Conservation (phyloP, 163 green algal genomes). For the Volvox carteri region DNA sequence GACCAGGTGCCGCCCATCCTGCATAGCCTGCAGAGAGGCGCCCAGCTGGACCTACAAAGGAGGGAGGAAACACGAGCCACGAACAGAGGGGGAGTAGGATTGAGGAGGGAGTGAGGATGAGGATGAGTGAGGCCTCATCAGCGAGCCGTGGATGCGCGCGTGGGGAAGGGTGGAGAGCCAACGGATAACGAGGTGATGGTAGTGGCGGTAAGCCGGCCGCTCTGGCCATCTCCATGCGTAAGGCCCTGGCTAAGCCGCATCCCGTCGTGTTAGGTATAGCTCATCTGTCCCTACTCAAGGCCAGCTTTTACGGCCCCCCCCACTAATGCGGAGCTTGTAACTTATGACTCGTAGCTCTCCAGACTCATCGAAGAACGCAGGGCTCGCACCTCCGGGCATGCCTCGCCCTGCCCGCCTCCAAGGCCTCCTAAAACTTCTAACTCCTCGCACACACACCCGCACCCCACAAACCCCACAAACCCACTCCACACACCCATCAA, state of each 20-base stretch:
- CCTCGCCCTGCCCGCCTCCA: neutral
- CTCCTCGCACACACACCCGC: neutral
- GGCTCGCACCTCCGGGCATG: too few relatives aligned
- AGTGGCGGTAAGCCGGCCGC: neutral
- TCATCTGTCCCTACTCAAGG: too few relatives aligned
- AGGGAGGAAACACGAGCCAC: neutral
- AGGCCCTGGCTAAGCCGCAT: too few relatives aligned
- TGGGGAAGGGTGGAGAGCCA: too few relatives aligned
- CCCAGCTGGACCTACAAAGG: slow-evolving; percentile 13
- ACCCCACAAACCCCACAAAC: neutral
- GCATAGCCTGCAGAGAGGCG: neutral
- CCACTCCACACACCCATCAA: neutral
- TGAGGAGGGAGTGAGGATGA: neutral
- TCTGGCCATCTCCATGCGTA: neutral
- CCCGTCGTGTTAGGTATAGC: too few relatives aligned
- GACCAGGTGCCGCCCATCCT: slow-evolving; percentile 34
- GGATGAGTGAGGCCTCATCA: neutral
- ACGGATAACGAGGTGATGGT: too few relatives aligned
- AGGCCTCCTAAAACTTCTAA: neutral
- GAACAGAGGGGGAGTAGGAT: neutral
- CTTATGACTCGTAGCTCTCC: too few relatives aligned
- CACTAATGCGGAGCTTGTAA: too few relatives aligned
- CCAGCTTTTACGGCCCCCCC: too few relatives aligned
- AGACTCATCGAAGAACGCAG: too few relatives aligned
- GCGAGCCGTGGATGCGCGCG: too few relatives aligned